Conservation (phyloP, 257 asterid species). For the Prunella vulgaris region DNA sequence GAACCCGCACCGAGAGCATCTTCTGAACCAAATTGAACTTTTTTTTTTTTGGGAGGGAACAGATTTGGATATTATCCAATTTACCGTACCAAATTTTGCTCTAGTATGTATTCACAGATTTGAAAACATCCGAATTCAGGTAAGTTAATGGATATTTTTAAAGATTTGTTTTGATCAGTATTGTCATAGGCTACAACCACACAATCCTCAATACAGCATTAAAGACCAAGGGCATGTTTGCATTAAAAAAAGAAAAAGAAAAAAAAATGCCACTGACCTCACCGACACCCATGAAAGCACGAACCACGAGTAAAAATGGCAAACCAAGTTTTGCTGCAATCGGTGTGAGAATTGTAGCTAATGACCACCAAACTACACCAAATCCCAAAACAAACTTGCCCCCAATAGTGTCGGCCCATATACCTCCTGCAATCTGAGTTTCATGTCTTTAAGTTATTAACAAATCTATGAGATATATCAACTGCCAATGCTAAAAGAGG, state of each 20-base stretch:
- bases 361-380: slow-evolving; percentile 97
- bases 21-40: too few species aligned
- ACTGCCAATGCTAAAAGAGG: not conserved
- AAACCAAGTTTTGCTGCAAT: slow-evolving; percentile 78
- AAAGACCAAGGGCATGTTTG: not conserved
- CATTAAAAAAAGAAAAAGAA: not conserved
- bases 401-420: slow-evolving; percentile 95
- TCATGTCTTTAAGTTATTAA: slow-evolving; percentile 22
- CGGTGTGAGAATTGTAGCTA: slow-evolving; percentile 78
- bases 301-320: slow-evolving; percentile 78
- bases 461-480: slow-evolving; percentile 17
- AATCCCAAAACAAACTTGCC: slow-evolving; percentile 84
- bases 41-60: too few species aligned
- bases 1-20: too few species aligned
- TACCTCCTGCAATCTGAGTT: slow-evolving; percentile 85
- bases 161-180: too few species aligned
- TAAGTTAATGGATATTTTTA: too few species aligned
- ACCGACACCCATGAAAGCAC: slow-evolving; percentile 93
- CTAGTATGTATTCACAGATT: too few species aligned
- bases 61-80: too few species aligned
- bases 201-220: not conserved
- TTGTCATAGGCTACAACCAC: not conserved
- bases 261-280: slow-evolving; percentile 48
- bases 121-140: too few species aligned
- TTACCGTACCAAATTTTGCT: too few species aligned